These are phyloP conservation scores for Balamuthia mandrillaris DNA, from an alignment of 208 protist species.

Conservation along the genomic window DNA sequence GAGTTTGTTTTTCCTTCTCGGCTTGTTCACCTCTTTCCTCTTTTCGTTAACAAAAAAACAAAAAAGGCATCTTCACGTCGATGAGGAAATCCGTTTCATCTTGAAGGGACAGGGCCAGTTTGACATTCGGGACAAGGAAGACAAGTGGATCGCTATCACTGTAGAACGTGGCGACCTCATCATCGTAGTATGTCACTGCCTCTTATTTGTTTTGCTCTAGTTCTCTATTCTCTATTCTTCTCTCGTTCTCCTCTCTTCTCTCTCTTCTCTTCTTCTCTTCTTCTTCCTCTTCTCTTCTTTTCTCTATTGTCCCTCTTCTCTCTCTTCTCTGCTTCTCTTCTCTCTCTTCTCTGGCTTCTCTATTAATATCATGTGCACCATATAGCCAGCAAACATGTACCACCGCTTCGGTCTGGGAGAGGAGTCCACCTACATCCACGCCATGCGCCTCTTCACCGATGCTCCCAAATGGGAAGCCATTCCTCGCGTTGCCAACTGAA, in stretches of 20 bases:
- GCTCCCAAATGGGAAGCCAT: conserved; percentile 52
- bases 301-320: not conserved
- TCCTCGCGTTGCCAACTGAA: too few species aligned
- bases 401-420: conserved; percentile 56
- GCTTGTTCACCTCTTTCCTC: not conserved
- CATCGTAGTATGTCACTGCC: conserved; percentile 49
- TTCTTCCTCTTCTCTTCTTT: not conserved
- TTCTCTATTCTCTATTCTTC: not conserved
- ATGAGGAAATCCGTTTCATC: conserved; percentile 65
- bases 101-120: conserved; percentile 55
- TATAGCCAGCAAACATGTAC: conserved; percentile 57
- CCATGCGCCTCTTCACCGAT: conserved; percentile 58
- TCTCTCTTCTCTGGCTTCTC: too few species aligned
- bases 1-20: not conserved
- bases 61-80: conserved; percentile 64
- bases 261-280: too few species aligned
- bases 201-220: not conserved
- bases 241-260: not conserved
- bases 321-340: too few species aligned
- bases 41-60: not conserved
- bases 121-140: conserved; percentile 56
- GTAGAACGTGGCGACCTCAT: conserved; percentile 58
- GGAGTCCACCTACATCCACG: conserved; percentile 46
- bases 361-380: not conserved
- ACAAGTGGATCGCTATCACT: conserved; percentile 60